These are phyloP conservation scores for Thyridium curvatum DNA, from an alignment of 2,329 filamentous ascomycete genomes.

Conservation along the genomic window DNA sequence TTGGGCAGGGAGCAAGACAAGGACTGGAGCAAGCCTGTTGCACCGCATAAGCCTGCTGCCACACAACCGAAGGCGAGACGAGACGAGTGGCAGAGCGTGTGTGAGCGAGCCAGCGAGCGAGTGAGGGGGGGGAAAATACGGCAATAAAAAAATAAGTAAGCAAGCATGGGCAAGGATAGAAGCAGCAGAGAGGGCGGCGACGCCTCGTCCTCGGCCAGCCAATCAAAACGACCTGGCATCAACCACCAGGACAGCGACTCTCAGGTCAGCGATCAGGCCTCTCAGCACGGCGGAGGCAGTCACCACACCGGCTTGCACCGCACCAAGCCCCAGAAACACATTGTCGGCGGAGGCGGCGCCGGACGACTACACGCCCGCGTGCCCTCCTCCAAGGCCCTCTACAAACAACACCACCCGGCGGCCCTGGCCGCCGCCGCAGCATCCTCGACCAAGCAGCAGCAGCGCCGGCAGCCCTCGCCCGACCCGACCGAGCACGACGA, in stretches of 20 bases:
- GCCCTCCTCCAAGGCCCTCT: constrained; percentile 44
- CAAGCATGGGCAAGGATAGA: constrained; percentile 25
- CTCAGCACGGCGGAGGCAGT: neutral
- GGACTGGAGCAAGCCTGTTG: too few species aligned
- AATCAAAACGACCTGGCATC: constrained; percentile 47
- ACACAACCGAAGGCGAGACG: too few species aligned
- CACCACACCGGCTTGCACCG: constrained; percentile 14
- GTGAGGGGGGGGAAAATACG: too few species aligned
- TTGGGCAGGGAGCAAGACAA: too few species aligned
- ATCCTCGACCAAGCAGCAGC: constrained; percentile 13
- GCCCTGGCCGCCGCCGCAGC: constrained; percentile 17
- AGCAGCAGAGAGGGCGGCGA: constrained; percentile 41
- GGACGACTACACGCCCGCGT: constrained; percentile 44
- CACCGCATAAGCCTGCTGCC: too few species aligned
- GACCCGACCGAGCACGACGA: constrained; percentile 19
- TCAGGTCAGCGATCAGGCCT: constrained; percentile 22
- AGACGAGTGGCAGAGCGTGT: too few species aligned
- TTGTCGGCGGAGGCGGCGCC: constrained; percentile 29
- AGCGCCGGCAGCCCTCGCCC: constrained; percentile 22
- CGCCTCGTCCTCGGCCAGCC: constrained; percentile 40
- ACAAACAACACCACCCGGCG: constrained; percentile 28
- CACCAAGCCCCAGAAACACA: constrained; percentile 32
- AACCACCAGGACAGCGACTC: constrained; percentile 28
- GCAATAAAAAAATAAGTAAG: constrained; percentile 9
- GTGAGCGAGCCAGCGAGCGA: too few species aligned